phyloP scores from a whole-genome alignment of 2,329 filamentous ascomycete genomes.

The Thielaviopsis cerberus region DNA sequence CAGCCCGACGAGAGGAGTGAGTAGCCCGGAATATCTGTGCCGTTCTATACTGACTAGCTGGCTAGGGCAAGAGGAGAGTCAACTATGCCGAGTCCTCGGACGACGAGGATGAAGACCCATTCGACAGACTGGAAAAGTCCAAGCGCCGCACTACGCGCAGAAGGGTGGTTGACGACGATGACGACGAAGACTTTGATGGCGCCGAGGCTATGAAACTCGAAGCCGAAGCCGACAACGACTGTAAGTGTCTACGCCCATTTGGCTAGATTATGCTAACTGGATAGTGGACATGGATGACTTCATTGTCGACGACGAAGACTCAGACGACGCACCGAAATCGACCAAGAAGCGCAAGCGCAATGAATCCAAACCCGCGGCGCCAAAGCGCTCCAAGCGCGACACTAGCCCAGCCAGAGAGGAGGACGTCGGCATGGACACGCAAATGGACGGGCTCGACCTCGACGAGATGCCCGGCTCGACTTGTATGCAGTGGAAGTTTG shows the following conservation, averaged over 20 bases:
- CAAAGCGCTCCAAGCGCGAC: slow-evolving; percentile 38
- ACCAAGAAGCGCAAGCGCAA: slow-evolving; percentile 63
- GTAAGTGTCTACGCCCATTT: slow-evolving; percentile 19
- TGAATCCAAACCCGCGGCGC: slow-evolving; percentile 28
- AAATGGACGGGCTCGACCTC: slow-evolving; percentile 30
- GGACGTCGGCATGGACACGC: slow-evolving; percentile 14
- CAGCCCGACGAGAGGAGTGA: slow-evolving; percentile 67
- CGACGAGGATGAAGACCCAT: slow-evolving; percentile 51
- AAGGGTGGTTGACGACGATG: slow-evolving; percentile 43
- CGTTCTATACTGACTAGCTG: background rate
- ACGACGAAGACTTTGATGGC: slow-evolving; percentile 54
- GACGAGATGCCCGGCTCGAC: slow-evolving; percentile 24
- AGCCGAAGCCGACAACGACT: slow-evolving; percentile 40
- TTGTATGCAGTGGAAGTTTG: slow-evolving; percentile 54
- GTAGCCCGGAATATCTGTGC: background rate
- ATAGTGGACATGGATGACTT: slow-evolving; percentile 67
- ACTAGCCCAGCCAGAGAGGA: slow-evolving; percentile 19
- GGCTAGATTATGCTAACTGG: slow-evolving; percentile 10
- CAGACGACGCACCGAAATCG: slow-evolving; percentile 41
- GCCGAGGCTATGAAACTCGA: slow-evolving; percentile 29
- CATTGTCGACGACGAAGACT: slow-evolving; percentile 71
- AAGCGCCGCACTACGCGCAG: slow-evolving; percentile 30
- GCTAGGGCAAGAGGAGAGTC: slow-evolving; percentile 37
- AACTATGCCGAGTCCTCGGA: slow-evolving; percentile 78
- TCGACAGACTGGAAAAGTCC: slow-evolving; percentile 12